Evolutionary conservation across 2,329 filamentous ascomycete genomes (phyloP).

Genomic region (Kalaharituber pfeilii): DNA sequence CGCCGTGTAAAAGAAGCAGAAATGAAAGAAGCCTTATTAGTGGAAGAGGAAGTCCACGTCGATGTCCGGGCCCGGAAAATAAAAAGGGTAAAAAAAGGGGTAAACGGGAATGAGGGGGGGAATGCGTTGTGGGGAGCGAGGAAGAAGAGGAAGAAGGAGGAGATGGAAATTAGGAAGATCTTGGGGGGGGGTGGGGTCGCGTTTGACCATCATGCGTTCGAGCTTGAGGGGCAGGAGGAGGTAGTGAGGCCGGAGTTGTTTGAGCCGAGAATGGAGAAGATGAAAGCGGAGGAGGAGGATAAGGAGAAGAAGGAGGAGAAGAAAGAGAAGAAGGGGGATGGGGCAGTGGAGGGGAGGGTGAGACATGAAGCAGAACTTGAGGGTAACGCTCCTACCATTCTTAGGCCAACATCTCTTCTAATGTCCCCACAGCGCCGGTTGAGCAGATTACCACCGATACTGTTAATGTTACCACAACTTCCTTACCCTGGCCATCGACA

Average conservation of each 20-base stretch:
- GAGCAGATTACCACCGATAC: too few relatives aligned
- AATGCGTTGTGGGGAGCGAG: neutral
- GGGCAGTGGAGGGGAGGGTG: neutral
- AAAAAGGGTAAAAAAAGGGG: neutral
- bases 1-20: neutral
- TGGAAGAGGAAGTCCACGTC: neutral
- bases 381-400: too few relatives aligned
- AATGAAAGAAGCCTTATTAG: neutral
- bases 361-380: slow-evolving; percentile 6
- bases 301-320: neutral
- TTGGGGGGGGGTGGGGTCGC: neutral
- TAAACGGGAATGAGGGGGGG: neutral
- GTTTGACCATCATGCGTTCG: neutral
- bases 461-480: too few relatives aligned
- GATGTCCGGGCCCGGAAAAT: neutral
- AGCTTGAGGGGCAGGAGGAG: neutral
- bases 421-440: too few relatives aligned
- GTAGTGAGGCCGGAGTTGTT: neutral
- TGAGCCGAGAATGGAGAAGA: neutral
- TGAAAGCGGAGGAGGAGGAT: neutral
- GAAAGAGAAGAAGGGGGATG: slow-evolving; percentile 1
- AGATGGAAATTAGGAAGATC: neutral
- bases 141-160: neutral
- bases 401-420: too few relatives aligned
- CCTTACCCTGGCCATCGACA: too few relatives aligned